These are phyloP conservation scores for Rhizopogon vinicolor DNA, from an alignment of 768 basidiomycete species.

Conservation along the genomic window DNA sequence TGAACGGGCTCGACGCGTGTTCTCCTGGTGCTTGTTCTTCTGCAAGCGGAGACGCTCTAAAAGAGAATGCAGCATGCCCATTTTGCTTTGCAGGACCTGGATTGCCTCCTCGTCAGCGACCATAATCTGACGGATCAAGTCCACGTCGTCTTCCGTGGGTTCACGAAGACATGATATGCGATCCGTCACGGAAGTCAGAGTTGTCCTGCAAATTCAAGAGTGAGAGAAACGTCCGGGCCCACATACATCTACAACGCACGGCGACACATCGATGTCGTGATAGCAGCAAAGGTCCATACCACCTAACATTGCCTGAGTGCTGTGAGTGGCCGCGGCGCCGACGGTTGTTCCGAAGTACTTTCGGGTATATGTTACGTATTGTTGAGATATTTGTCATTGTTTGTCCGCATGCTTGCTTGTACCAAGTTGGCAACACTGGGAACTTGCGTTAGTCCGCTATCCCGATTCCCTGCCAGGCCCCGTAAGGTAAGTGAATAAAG, in stretches of 20 bases:
- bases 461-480: too few species aligned
- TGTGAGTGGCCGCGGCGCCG: not conserved
- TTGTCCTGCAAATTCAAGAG: not conserved
- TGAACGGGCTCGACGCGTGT: constrained; percentile 40
- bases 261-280: not conserved
- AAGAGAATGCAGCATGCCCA: constrained; percentile 33
- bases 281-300: not conserved
- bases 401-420: not conserved
- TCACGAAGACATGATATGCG: constrained; percentile 12
- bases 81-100: constrained; percentile 35
- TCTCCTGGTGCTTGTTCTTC: constrained; percentile 37
- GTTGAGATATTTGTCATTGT: not conserved
- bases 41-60: constrained; percentile 39
- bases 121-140: constrained; percentile 17
- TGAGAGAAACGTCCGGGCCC: not conserved
- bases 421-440: too few species aligned
- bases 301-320: not conserved
- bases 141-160: constrained; percentile 17
- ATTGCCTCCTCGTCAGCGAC: constrained; percentile 38
- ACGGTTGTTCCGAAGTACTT: too few species aligned
- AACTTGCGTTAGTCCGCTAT: too few species aligned
- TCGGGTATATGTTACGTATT: not conserved
- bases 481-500: constrained; percentile 17
- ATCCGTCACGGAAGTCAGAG: constrained; percentile 6
- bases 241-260: not conserved